Percentiles rank a stretch among this genome's conserved stretches.
These are phyloP conservation scores for Pichia paraexigua DNA, from an alignment of 805 yeast species.

Conservation along the genomic window DNA sequence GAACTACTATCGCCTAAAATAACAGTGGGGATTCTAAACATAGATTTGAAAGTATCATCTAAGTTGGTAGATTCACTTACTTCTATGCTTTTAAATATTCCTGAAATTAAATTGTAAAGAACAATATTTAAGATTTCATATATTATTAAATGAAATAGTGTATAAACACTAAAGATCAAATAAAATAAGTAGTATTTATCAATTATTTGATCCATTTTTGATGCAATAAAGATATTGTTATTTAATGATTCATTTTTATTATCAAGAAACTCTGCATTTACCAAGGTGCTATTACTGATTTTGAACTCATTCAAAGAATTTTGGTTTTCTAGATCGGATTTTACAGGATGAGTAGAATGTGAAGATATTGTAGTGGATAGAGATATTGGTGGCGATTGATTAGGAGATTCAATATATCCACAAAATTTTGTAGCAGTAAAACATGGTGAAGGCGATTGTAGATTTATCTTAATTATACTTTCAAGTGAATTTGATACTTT, in stretches of 20 bases:
- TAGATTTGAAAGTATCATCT: neutral
- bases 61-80: neutral
- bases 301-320: neutral
- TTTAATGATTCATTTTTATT: neutral
- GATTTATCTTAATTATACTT: neutral
- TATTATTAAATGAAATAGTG: constrained; percentile 1
- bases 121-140: constrained; percentile 4
- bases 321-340: neutral
- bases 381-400: neutral
- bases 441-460: neutral
- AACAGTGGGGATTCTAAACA: neutral
- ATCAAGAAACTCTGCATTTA: neutral
- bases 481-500: neutral
- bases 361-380: neutral
- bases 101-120: neutral
- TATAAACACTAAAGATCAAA: neutral
- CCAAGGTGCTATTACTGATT: neutral
- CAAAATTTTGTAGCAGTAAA: neutral
- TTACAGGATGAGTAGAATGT: neutral
- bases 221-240: neutral
- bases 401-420: neutral
- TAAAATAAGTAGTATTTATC: constrained; percentile 6
- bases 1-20: neutral
- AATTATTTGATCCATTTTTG: neutral
- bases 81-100: neutral